These are phyloP conservation scores for Komagataella mondaviorum DNA, from an alignment of 805 yeast genomes.

Conservation along the genomic window DNA sequence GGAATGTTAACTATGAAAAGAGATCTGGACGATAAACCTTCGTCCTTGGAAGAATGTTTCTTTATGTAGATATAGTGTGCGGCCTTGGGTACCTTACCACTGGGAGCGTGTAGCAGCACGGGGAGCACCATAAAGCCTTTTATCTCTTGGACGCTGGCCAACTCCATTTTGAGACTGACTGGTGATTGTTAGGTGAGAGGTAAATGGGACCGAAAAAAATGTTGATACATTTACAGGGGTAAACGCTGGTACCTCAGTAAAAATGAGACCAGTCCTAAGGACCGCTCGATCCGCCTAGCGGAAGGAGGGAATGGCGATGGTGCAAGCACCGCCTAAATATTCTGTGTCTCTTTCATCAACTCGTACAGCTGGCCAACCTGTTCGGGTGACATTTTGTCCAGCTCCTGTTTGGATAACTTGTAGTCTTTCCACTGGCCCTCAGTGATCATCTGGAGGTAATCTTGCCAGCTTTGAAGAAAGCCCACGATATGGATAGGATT, in stretches of 20 bases:
- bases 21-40: conserved; percentile 32
- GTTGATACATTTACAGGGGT: background rate
- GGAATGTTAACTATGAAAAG: conserved; percentile 76
- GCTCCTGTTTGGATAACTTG: conserved; percentile 43
- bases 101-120: conserved; percentile 24
- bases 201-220: background rate
- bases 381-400: conserved; percentile 82
- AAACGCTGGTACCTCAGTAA: background rate
- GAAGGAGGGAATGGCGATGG: background rate
- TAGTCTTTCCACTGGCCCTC: conserved; percentile 54
- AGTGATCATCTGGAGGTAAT: conserved; percentile 46
- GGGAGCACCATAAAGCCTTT: conserved; percentile 46
- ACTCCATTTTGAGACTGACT: background rate
- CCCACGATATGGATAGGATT: conserved; percentile 93
- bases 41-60: conserved; percentile 35
- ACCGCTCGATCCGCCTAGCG: background rate
- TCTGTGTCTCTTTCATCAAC: conserved; percentile 60
- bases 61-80: conserved; percentile 51
- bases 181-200: background rate
- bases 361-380: conserved; percentile 77
- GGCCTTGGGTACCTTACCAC: conserved; percentile 5
- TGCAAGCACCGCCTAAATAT: background rate
- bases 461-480: conserved; percentile 91
- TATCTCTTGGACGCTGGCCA: conserved; percentile 23
- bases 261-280: background rate